Evolutionary conservation across 2,329 filamentous ascomycete species (phyloP).

Genomic region (Seiridium unicorne): DNA sequence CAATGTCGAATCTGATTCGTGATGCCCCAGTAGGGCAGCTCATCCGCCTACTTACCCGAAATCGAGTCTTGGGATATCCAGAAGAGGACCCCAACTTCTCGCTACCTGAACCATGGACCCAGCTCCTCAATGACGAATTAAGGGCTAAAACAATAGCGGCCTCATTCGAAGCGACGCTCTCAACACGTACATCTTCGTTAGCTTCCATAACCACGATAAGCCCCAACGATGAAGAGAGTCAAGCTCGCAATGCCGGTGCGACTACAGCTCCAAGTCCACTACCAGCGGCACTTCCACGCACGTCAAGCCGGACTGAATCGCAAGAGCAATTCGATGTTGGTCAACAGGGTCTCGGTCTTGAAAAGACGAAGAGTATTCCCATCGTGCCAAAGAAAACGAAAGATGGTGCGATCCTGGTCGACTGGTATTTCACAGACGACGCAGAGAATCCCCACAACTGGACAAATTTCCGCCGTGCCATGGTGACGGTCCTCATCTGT

Average conservation of each 20-base stretch:
- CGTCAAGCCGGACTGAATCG: conserved; percentile 19
- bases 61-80: conserved; percentile 20
- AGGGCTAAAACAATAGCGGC: neutral
- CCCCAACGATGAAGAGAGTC: conserved; percentile 20
- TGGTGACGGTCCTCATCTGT: conserved; percentile 44
- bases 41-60: conserved; percentile 25
- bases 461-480: conserved; percentile 39
- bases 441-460: conserved; percentile 56
- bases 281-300: conserved; percentile 15
- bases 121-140: conserved; percentile 10
- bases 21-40: conserved; percentile 25
- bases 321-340: conserved; percentile 18
- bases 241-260: conserved; percentile 13
- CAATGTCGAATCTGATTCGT: conserved; percentile 17
- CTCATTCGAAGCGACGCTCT: neutral
- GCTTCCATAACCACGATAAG: conserved; percentile 12
- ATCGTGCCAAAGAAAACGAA: conserved; percentile 26
- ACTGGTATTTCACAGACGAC: conserved; percentile 49
- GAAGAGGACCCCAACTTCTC: conserved; percentile 19
- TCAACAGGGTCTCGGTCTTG: conserved; percentile 21
- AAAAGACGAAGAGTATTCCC: conserved; percentile 24
- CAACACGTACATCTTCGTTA: conserved; percentile 10
- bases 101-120: conserved; percentile 17
- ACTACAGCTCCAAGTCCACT: conserved; percentile 12
- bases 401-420: conserved; percentile 25